Evolutionary conservation across 2,329 filamentous ascomycete species (phyloP).

Genomic region (Aspergillus sp.): DNA sequence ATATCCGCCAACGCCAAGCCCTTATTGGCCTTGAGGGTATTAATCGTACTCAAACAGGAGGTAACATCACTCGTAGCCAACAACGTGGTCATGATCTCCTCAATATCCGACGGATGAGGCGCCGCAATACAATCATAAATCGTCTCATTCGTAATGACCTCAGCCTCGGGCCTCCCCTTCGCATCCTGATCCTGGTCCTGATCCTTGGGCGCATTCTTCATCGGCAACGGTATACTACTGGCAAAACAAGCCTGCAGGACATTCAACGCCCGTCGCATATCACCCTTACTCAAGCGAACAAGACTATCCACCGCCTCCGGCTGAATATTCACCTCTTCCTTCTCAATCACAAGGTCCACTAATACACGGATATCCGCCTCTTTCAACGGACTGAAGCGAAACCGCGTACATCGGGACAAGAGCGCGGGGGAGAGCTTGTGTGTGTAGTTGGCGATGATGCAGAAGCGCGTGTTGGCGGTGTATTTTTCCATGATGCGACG

Average conservation of each 20-base stretch:
- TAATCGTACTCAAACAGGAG: conserved; percentile 83
- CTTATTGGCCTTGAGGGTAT: conserved; percentile 79
- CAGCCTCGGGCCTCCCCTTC: conserved; percentile 59
- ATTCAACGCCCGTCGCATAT: conserved; percentile 93
- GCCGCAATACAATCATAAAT: conserved; percentile 98
- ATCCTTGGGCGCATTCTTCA: conserved; percentile 61
- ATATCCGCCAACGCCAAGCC: conserved; percentile 93
- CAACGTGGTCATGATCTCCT: conserved; percentile 79
- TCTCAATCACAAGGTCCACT: conserved; percentile 85
- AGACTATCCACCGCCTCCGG: conserved; percentile 79
- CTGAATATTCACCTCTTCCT: conserved; percentile 82
- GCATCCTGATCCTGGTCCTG: conserved; percentile 40
- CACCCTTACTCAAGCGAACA: conserved; percentile 85
- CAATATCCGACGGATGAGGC: conserved; percentile 85
- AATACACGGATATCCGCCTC: conserved; percentile 80
- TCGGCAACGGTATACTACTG: conserved; percentile 75
- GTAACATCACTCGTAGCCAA: conserved; percentile 85
- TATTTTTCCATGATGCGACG: conserved; percentile 99
- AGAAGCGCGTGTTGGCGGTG: conserved; percentile 95
- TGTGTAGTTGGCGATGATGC: conserved; percentile 98
- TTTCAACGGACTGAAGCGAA: conserved; percentile 91
- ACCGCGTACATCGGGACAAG: conserved; percentile 89
- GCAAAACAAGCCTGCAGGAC: conserved; percentile 96
- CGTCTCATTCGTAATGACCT: conserved; percentile 84
- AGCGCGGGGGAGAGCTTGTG: conserved; percentile 95